Base-by-base conservation (phyloP, 345 rosid genomes). In the Murraya koenigii region DNA sequence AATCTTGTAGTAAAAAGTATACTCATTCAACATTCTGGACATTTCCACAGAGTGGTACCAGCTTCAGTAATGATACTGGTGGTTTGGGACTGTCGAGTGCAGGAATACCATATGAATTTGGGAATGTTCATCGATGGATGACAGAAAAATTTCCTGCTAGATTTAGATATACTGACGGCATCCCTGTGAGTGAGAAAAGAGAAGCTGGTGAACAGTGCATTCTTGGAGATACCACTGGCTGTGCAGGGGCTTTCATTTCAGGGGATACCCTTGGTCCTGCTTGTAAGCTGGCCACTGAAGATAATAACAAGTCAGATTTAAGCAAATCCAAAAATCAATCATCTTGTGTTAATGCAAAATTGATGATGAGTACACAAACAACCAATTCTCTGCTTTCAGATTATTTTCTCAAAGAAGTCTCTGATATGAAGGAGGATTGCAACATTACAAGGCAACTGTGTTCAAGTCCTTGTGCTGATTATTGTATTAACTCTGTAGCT, bases 41-140 rank as follows among this genome's bases (percentile, higher is more conserved):
- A 35, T 79, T 85, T 88, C 58, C 69, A 41, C 80, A 64, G 20
- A 76, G 81, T 63, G 71, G 56, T 65, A 61, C 60, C 44, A 44
- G 71, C 71, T 71, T 70, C 17, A 26, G 78, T 36, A 65, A 77
- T 54, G 83, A 75, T 39, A 75, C 62, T 72, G 65, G 80, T 64
- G 77, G 68, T 64, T 77, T 66, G n/a, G 87, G 75, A 71, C 69
- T 80, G 73, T 72, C 77, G 3, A 77, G 77, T 68, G 47, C 77
- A 33, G 85, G 81, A 54, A 68, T 78, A 35, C 69, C 80, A 28
- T 79, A 74, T 84, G 84, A 83, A 81, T 62, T 75, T 52, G 82
- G 83, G 66, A 82, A 79, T 33, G 55, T 82, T 30, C 75, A 84
- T 79, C 83, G 84, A 28, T 86, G 90, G 91, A 90, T 84, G 93